A percentile compares a stretch with the other conserved stretches of the same genome.
Evolutionary conservation across 2,329 filamentous ascomycete genomes (phyloP).

Genomic region (Sclerotinia spermophila): DNA sequence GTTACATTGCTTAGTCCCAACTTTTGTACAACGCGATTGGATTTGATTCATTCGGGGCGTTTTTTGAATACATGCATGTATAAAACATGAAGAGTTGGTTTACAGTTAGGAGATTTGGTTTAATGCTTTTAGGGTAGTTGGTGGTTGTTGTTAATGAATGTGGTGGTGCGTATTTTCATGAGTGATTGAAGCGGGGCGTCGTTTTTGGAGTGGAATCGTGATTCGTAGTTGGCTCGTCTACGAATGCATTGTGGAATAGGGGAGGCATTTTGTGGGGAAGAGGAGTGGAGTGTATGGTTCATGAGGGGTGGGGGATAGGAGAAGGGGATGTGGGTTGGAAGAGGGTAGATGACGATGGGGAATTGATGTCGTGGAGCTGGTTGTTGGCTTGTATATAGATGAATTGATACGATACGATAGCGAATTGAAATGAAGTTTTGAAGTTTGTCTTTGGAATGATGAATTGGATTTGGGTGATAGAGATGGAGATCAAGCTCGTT

Average conservation of each 20-base stretch:
- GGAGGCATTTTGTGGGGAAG: neutral
- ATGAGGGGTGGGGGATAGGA: neutral
- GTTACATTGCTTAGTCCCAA: neutral
- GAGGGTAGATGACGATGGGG: neutral
- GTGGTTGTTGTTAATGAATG: conserved; percentile 5
- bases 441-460: neutral
- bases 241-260: neutral
- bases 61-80: conserved; percentile 1
- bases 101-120: neutral
- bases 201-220: neutral
- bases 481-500: neutral
- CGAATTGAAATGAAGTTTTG: conserved; percentile 1
- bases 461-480: neutral
- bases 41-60: conserved; percentile 1
- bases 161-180: neutral
- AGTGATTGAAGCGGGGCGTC: neutral
- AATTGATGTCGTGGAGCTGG: neutral
- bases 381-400: conserved; percentile 6
- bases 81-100: conserved; percentile 4
- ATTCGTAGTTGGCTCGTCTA: neutral
- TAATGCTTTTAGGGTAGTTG: neutral
- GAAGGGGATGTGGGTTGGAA: neutral
- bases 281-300: too few species aligned
- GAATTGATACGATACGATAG: conserved; percentile 9
- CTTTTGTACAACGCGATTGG: conserved; percentile 4